Conservation (phyloP, 345 rosid species). For the Euphorbia tirucalli region DNA sequence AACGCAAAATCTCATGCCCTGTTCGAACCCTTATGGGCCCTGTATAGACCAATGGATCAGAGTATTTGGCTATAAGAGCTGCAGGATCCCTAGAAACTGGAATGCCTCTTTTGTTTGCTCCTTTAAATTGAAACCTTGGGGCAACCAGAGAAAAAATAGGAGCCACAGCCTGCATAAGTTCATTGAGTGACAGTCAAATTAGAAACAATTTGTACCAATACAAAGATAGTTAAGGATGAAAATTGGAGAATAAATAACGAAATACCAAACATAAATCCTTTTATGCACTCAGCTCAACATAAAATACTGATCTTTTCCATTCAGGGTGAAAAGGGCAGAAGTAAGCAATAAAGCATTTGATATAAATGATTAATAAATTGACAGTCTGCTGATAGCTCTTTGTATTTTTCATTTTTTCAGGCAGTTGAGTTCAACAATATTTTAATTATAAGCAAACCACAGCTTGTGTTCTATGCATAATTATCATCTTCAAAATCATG, state of each 20-base stretch:
- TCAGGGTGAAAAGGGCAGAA: no score
- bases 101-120: conserved; percentile 96
- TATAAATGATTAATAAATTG: not conserved
- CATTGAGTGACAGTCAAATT: not conserved
- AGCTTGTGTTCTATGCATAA: not conserved
- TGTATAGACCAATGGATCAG: conserved; percentile 93
- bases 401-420: not conserved
- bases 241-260: no score
- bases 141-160: conserved; percentile 79
- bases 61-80: conserved; percentile 81
- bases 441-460: not conserved
- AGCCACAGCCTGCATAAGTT: conserved; percentile 69
- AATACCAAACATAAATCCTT: no score
- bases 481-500: no score
- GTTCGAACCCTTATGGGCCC: conserved; percentile 97
- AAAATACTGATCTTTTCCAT: no score
- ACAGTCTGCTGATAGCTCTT: not conserved
- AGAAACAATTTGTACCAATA: not conserved
- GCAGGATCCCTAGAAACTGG: conserved; percentile 96
- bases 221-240: no score
- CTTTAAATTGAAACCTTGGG: conserved; percentile 89
- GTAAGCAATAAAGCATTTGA: no score
- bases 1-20: conserved; percentile 86
- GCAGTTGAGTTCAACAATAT: not conserved
- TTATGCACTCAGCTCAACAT: no score